Conservation (phyloP, 2,329 filamentous ascomycete genomes). For the Teratosphaeria viscida region DNA sequence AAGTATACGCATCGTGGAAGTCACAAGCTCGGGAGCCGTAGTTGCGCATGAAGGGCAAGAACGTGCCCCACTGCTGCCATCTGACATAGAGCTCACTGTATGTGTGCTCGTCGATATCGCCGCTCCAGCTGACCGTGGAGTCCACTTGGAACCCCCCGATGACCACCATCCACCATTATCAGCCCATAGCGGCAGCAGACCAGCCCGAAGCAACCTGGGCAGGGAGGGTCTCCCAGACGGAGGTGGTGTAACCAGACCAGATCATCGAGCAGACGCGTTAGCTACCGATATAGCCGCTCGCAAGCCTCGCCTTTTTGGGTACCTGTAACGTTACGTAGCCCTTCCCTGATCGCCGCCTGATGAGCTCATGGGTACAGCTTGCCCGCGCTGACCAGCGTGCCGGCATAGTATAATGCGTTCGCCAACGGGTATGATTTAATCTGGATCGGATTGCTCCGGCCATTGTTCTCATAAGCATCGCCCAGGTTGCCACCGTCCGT, state of each 20-base stretch:
- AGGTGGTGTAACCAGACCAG: constrained; percentile 23
- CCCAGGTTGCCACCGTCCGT: constrained; percentile 28
- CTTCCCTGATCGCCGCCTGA: constrained; percentile 22
- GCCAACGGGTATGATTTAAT: constrained; percentile 23
- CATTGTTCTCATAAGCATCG: constrained; percentile 30
- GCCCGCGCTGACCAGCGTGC: constrained; percentile 19
- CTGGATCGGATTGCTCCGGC: constrained; percentile 18
- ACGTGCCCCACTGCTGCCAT: constrained; percentile 24
- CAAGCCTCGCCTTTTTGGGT: constrained; percentile 17
- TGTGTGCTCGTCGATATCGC: constrained; percentile 20
- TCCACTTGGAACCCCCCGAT: constrained; percentile 24
- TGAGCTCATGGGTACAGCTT: constrained; percentile 25
- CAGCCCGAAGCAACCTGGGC: constrained; percentile 20
- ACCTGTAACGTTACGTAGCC: constrained; percentile 18
- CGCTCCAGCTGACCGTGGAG: constrained; percentile 25
- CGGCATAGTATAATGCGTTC: constrained; percentile 21
- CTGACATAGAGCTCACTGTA: constrained; percentile 23
- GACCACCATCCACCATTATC: constrained; percentile 23
- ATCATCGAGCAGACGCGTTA: constrained; percentile 25
- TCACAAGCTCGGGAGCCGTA: constrained; percentile 21
- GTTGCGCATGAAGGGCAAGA: constrained; percentile 24
- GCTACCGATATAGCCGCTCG: constrained; percentile 23
- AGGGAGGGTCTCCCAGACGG: constrained; percentile 21
- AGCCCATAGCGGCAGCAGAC: constrained; percentile 19
- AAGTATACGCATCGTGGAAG: constrained; percentile 26